A percentile compares a stretch with the other conserved stretches of the same genome.
These are phyloP conservation scores for Verticillium albo-atrum DNA, from an alignment of 2,329 filamentous ascomycete genomes.

Conservation along the genomic window DNA sequence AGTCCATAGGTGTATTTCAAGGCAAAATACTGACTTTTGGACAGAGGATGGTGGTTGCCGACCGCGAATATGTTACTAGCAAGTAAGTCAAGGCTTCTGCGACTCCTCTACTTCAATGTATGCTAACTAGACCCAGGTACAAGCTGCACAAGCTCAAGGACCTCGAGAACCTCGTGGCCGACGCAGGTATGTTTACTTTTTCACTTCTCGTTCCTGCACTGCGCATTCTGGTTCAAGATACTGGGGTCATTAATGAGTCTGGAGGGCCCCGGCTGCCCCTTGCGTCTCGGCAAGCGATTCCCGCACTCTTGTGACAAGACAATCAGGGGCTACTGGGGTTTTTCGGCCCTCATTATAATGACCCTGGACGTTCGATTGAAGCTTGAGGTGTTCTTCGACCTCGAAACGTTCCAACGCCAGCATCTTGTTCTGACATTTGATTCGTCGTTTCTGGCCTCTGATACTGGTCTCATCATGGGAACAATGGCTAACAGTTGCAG, in stretches of 20 bases:
- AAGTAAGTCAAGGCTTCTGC: background rate
- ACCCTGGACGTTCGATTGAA: too few relatives aligned
- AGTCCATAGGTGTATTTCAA: background rate
- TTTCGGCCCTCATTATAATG: too few relatives aligned
- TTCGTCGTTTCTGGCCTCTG: background rate
- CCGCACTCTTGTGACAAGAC: too few relatives aligned
- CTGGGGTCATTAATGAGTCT: too few relatives aligned
- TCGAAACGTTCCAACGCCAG: too few relatives aligned
- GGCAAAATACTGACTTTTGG: background rate
- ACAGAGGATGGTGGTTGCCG: background rate
- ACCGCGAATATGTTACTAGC: background rate
- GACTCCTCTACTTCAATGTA: background rate
- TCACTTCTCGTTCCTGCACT: too few relatives aligned
- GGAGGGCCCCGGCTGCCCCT: too few relatives aligned
- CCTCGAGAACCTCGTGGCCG: slow-evolving; percentile 59
- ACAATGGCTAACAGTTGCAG: background rate
- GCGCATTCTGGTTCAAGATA: too few relatives aligned
- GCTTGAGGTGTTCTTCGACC: too few relatives aligned
- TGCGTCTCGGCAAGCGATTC: too few relatives aligned
- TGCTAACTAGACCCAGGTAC: slow-evolving; percentile 40
- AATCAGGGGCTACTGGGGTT: too few relatives aligned
- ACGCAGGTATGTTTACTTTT: slow-evolving; percentile 38
- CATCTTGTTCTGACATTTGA: too few relatives aligned
- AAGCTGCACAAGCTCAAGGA: slow-evolving; percentile 86
- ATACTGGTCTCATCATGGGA: background rate